Evolutionary conservation across 768 basidiomycete genomes (phyloP).

Genomic region (Phaffia tasmanica): DNA sequence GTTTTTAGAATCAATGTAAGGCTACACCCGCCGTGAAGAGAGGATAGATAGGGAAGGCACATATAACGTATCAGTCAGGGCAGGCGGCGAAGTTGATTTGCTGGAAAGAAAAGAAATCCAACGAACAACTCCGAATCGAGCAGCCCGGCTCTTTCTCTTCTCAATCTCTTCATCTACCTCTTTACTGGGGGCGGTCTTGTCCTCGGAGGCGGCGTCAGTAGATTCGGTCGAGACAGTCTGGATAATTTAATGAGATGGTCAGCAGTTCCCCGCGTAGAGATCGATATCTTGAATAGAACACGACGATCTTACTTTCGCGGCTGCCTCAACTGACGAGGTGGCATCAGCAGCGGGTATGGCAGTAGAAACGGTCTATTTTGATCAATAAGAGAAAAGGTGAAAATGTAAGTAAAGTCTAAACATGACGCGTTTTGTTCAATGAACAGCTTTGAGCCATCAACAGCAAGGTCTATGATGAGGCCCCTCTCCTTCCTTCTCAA

Average conservation of each 20-base stretch:
- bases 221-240: not conserved
- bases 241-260: not conserved
- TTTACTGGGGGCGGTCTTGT: not conserved
- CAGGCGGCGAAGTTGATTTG: not conserved
- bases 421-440: too few species aligned
- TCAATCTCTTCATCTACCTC: constrained; percentile 11
- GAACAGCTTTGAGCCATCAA: too few species aligned
- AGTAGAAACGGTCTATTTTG: not conserved
- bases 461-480: too few species aligned
- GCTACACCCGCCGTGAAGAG: not conserved
- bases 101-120: not conserved
- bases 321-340: constrained; percentile 1
- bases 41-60: not conserved
- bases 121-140: constrained; percentile 22
- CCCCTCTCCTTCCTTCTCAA: too few species aligned
- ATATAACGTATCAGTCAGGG: not conserved
- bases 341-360: constrained; percentile 11
- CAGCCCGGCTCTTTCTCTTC: constrained; percentile 21
- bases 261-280: not conserved
- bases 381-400: not conserved
- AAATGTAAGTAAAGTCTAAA: not conserved
- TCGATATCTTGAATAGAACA: not conserved
- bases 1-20: constrained; percentile 20
- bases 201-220: not conserved
- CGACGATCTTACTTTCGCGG: not conserved